These are phyloP conservation scores for Fragaria ananassa DNA, from an alignment of 306 rosid genomes.

Conservation along the genomic window DNA sequence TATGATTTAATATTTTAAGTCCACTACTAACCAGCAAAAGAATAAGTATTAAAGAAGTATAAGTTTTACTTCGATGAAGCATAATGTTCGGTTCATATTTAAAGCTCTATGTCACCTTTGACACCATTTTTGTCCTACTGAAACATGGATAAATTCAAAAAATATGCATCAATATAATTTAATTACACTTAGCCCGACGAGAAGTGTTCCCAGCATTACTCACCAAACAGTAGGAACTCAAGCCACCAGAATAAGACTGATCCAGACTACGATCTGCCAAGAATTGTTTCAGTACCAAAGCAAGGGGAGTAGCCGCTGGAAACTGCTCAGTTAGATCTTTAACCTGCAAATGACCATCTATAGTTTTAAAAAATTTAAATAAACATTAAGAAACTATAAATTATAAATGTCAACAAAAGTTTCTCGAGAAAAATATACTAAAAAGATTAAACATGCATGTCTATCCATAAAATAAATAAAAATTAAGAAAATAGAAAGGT, in stretches of 20 bases:
- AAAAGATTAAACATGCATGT: not conserved
- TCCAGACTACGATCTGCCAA: slow-evolving; percentile 96
- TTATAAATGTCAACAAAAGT: slow-evolving; percentile 1
- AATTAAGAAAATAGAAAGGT: not conserved
- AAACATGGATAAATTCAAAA: not conserved
- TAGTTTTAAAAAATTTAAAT: not conserved
- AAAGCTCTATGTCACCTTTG: slow-evolving; percentile 1
- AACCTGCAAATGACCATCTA: slow-evolving; percentile 45
- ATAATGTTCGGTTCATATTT: not conserved
- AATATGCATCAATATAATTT: not conserved
- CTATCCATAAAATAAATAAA: not conserved
- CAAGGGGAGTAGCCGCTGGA: slow-evolving; percentile 91
- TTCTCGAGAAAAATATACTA: not conserved
- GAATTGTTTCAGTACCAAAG: slow-evolving; percentile 85
- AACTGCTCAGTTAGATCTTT: slow-evolving; percentile 83
- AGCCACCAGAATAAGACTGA: slow-evolving; percentile 94
- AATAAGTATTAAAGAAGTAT: not conserved
- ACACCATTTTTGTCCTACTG: not conserved
- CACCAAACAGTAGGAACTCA: slow-evolving; percentile 99
- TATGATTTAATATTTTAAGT: not conserved
- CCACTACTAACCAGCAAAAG: not conserved
- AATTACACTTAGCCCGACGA: not conserved
- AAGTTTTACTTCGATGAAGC: not conserved
- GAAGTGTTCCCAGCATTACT: slow-evolving; percentile 28
- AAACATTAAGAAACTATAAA: not conserved